These are phyloP conservation scores for Nannochloropsis granulata DNA, from an alignment of 108 stramenopile species.

Conservation along the genomic window DNA sequence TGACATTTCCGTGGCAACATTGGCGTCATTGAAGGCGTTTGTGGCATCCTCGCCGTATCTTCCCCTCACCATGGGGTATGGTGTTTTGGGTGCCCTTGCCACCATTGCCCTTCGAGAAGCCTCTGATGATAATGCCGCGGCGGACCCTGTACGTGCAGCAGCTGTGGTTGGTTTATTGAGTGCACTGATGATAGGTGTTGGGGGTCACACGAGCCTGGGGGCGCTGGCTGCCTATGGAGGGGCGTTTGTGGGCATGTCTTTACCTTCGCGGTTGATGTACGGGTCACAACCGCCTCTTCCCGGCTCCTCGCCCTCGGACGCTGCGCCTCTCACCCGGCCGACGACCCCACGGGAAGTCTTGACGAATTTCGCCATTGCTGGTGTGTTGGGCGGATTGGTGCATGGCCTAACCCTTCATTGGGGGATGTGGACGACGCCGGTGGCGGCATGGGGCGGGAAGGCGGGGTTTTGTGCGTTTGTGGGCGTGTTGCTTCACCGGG, in stretches of 20 bases:
- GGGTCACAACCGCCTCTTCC: conserved; percentile 18
- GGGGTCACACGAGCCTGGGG: neutral
- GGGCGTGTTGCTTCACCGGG: conserved; percentile 1
- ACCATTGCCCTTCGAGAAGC: conserved; percentile 49
- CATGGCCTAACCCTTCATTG: conserved; percentile 43
- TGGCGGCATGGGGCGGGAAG: conserved; percentile 48
- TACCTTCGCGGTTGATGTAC: conserved; percentile 46
- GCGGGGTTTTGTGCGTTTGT: conserved; percentile 50
- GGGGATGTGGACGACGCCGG: conserved; percentile 44
- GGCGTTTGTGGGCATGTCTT: conserved; percentile 46
- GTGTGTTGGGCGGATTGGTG: conserved; percentile 43
- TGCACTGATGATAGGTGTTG: conserved; percentile 22
- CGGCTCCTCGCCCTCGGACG: neutral
- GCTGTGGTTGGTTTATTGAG: conserved; percentile 36
- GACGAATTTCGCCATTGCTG: conserved; percentile 41
- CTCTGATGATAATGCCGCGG: conserved; percentile 41
- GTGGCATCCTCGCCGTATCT: neutral
- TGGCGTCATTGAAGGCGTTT: neutral
- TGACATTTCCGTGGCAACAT: too few species aligned
- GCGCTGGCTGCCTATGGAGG: conserved; percentile 44
- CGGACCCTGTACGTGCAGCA: conserved; percentile 46
- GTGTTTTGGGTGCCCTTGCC: conserved; percentile 40
- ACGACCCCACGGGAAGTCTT: neutral
- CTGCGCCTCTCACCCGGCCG: neutral
- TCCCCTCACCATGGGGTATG: conserved; percentile 24